Evolutionary conservation across 2,329 filamentous ascomycete species (phyloP), one percentile per base, ranked within the genome.

Genomic region (Neobulgaria alba): DNA sequence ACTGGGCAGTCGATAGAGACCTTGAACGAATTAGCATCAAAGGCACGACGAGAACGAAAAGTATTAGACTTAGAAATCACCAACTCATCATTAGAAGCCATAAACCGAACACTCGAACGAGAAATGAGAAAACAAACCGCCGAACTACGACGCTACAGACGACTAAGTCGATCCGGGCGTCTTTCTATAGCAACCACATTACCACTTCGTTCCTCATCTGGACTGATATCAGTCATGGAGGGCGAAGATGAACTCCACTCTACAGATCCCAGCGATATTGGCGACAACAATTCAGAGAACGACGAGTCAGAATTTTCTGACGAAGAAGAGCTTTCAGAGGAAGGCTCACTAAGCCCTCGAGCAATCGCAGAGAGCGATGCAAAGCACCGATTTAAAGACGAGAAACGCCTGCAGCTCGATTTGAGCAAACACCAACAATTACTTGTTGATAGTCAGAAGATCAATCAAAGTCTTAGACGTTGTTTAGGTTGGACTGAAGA

Each of bases 11-110:
- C 70, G 10, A 63, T 74, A 12, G 77, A 82, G 41, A 71, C 77
- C 5, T 67, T 83, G 46, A 84, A 77, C 47, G 88, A 93, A 45
- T 70, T 87, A 5, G 87, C 92, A 9, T 76, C 83, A n/a, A 92
- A 87, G 58, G 92, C 92, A 10, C 77, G 92, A 20, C 77, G 87
- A 26, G 92, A 96, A 62, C 78, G 92, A 46, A 98, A 96, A 66
- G 89, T 98, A 1, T 76, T 96, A 51, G 92, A 98, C 60, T 69
- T 98, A 4, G 87, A 98, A 60, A 98, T 98, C 49, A 95, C 85
- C 41, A 98, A 98, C 57, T 92, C 87, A 1, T 95, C 89, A 1
- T 72, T 98, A 3, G 76, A 95, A 42, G 92, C 92, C 30, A 96
- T 98, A 64, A 98, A 98, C 59, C 75, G 89, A 39, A 92, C 88